A percentile compares a stretch with the other conserved stretches of the same genome.
phyloP scores from a whole-genome alignment of 352 stramenopile genomes.

The Globisporangium solare region DNA sequence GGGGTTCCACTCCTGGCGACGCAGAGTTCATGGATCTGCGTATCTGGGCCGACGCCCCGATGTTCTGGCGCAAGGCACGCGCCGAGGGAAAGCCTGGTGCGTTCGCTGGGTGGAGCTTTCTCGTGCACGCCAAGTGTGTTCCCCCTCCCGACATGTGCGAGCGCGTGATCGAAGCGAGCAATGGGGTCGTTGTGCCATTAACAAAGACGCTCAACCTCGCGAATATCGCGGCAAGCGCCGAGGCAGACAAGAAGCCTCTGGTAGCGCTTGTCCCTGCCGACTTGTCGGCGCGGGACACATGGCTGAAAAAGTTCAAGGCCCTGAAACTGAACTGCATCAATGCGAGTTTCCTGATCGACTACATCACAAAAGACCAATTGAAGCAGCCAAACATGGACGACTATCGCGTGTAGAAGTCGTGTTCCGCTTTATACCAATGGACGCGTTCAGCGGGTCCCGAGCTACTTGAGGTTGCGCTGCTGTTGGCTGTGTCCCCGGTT shows the following conservation, averaged over 20 bases:
- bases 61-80: conserved; percentile 66
- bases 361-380: conserved; percentile 77
- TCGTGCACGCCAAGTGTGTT: conserved; percentile 69
- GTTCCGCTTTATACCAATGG: neutral
- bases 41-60: conserved; percentile 58
- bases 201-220: conserved; percentile 49
- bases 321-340: conserved; percentile 71
- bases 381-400: conserved; percentile 40
- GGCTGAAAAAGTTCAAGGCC: conserved; percentile 67
- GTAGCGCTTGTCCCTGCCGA: conserved; percentile 55
- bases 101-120: conserved; percentile 65
- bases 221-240: conserved; percentile 14
- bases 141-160: conserved; percentile 81
- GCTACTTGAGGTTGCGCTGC: neutral
- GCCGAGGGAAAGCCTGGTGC: conserved; percentile 40
- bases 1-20: conserved; percentile 48
- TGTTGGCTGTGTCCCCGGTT: neutral
- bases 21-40: conserved; percentile 65
- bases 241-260: conserved; percentile 38
- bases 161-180: conserved; percentile 56
- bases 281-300: conserved; percentile 51
- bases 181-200: conserved; percentile 55
- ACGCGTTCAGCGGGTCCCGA: neutral
- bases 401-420: conserved; percentile 42
- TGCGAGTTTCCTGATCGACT: conserved; percentile 81